Conservation (phyloP, 164 flowering plant genomes). For the Nymphaea colorata region DNA sequence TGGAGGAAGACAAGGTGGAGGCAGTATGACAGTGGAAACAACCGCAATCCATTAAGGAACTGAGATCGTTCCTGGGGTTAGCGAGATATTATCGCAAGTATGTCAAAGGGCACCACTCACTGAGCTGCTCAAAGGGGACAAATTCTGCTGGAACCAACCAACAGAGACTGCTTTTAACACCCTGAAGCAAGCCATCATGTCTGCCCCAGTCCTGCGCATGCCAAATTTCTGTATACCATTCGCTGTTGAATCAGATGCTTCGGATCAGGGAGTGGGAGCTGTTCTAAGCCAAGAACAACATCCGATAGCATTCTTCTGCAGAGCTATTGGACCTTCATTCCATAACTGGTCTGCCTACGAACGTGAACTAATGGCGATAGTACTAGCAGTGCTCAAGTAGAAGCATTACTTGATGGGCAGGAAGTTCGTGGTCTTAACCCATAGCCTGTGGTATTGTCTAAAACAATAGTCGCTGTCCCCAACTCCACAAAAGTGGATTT, state of each 20-base stretch:
- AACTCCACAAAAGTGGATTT: neutral
- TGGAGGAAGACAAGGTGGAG: too few species aligned
- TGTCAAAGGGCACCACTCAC: too few species aligned
- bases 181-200: too few species aligned
- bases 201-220: too few species aligned
- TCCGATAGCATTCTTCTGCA: neutral
- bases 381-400: neutral
- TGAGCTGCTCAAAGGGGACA: too few species aligned
- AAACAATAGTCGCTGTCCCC: neutral
- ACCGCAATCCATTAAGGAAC: too few species aligned
- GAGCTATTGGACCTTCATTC: neutral
- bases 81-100: too few species aligned
- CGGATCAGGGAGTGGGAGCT: slow-evolving; percentile 1
- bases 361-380: slow-evolving; percentile 2
- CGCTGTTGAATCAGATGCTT: slow-evolving; percentile 3
- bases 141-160: too few species aligned
- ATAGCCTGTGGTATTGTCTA: neutral
- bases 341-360: slow-evolving; percentile 1
- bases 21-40: too few species aligned
- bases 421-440: neutral
- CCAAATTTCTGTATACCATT: slow-evolving; percentile 2
- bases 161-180: too few species aligned
- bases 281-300: slow-evolving; percentile 2
- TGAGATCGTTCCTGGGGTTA: too few species aligned
- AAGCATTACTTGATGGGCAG: slow-evolving; percentile 2